These are phyloP conservation scores for Cystofilobasidium capitatum DNA, from an alignment of 768 basidiomycete genomes.

Conservation along the genomic window DNA sequence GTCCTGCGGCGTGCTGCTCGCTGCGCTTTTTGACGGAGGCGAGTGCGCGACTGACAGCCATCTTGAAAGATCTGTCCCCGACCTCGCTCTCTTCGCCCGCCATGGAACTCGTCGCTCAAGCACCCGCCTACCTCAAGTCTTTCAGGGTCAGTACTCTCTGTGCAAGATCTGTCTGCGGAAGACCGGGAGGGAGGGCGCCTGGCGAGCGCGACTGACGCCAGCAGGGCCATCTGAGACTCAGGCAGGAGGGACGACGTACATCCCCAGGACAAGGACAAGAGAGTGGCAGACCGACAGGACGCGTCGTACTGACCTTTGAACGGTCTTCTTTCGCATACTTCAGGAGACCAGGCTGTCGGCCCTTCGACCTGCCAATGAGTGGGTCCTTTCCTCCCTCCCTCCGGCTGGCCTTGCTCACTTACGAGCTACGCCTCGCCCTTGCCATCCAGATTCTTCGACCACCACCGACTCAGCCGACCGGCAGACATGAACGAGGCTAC, in stretches of 20 bases:
- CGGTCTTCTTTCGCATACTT: neutral
- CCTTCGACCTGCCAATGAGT: slow-evolving; percentile 37
- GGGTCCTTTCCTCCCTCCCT: slow-evolving; percentile 27
- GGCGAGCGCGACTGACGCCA: neutral
- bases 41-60: neutral
- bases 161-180: neutral
- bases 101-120: slow-evolving; percentile 38
- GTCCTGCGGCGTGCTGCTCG: too few relatives aligned
- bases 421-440: neutral
- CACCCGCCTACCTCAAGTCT: slow-evolving; percentile 36
- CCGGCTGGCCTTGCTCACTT: too few relatives aligned
- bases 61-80: neutral
- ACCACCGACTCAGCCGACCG: slow-evolving; percentile 37
- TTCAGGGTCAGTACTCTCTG: slow-evolving; percentile 35
- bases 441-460: slow-evolving; percentile 32
- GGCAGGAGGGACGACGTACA: neutral
- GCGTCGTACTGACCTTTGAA: neutral
- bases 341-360: slow-evolving; percentile 39
- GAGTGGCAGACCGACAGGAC: neutral
- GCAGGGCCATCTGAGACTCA: slow-evolving; percentile 2
- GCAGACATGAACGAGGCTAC: slow-evolving; percentile 40
- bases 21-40: too few relatives aligned
- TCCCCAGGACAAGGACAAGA: neutral
- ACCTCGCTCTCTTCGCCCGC: slow-evolving; percentile 4
- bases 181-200: neutral